Evolutionary conservation across 2,329 filamentous ascomycete species (phyloP), one percentile per base, ranked within the genome.

Genomic region (Plectosphaerella plurivora): DNA sequence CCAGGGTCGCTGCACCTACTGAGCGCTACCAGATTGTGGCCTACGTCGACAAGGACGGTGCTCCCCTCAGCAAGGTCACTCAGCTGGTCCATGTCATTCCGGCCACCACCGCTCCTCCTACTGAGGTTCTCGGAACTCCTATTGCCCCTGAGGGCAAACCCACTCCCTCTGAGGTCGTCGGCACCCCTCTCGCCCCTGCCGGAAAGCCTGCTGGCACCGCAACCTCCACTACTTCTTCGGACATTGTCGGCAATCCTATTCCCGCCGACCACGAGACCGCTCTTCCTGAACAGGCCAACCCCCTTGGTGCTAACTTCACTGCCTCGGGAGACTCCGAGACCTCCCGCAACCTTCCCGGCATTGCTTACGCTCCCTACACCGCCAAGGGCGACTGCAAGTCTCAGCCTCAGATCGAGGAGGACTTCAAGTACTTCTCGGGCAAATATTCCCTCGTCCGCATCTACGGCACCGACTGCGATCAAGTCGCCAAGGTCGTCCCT

Each of bases 391-490:
- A 69, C 52, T 95, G 90, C 78, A 94, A 93, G 68, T 73, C 78
- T 6, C 72, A 77, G 50, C 69, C 73, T 1, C 73, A 89, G 59
- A 77, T 95, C 49, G 73, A 80, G 54, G 64, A 70, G 18, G 90
- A 96, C 62, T 81, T 94, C 59, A 70, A 72, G 15, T 70, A 69
- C 49, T 73, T 83, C 25, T 73, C 72, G 14, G 65, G 69, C 20
- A 67, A 70, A 14, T 91, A 87, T 68, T 75, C 76, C 16, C 68
- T 84, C 36, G 73, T 95, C 51, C 88, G 91, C 49, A 80, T 89
- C 63, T 96, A 96, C 64, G 91, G 90, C 50, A 83, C 84, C 53
- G 89, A 91, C 67, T 95, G 91, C 68, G 73, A 89, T 62, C 87
- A 92, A 66, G 79, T 90, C 39, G 66, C 76, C 3, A 81, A 76